Evolutionary conservation across 768 basidiomycete genomes (phyloP).

Genomic region (Omphalotus guepiniiformis): DNA sequence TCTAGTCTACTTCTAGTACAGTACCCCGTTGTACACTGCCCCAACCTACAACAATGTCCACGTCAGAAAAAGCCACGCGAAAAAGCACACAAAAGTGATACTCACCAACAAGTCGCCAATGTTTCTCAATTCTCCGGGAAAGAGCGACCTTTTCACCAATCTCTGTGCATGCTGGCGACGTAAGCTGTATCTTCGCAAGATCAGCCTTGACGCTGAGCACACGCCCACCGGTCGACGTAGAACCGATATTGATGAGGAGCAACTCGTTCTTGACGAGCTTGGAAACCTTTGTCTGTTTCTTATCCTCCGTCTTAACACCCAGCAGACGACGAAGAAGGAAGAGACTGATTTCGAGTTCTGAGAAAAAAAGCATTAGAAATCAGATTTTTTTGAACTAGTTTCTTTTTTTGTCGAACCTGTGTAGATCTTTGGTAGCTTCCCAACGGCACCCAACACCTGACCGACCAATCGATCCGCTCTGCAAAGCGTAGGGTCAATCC

Average conservation of each 20-base stretch:
- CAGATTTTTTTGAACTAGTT: neutral
- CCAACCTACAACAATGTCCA: slow-evolving; percentile 36
- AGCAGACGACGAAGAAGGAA: slow-evolving; percentile 94
- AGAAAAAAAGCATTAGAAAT: neutral
- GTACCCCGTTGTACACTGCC: slow-evolving; percentile 86
- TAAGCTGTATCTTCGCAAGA: slow-evolving; percentile 90
- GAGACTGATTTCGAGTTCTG: slow-evolving; percentile 87
- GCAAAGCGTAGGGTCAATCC: slow-evolving; percentile 94
- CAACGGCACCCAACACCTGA: slow-evolving; percentile 92
- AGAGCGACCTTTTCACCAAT: slow-evolving; percentile 97
- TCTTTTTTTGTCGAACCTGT: too few species aligned
- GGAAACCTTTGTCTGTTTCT: slow-evolving; percentile 94
- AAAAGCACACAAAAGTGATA: slow-evolving; percentile 15
- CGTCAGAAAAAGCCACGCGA: neutral
- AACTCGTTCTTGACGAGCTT: slow-evolving; percentile 91
- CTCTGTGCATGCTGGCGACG: slow-evolving; percentile 93
- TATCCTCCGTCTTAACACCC: slow-evolving; percentile 99
- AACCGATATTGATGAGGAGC: slow-evolving; percentile 95
- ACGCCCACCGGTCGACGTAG: slow-evolving; percentile 94
- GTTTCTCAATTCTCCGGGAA: slow-evolving; percentile 93
- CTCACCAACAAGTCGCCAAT: slow-evolving; percentile 94
- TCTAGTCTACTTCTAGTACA: slow-evolving; percentile 71
- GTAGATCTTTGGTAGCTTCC: slow-evolving; percentile 91
- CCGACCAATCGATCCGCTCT: slow-evolving; percentile 96
- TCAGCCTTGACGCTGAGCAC: slow-evolving; percentile 94